Evolutionary conservation across 2,329 filamentous ascomycete species (phyloP).

Genomic region (Hypoxylon sp.): DNA sequence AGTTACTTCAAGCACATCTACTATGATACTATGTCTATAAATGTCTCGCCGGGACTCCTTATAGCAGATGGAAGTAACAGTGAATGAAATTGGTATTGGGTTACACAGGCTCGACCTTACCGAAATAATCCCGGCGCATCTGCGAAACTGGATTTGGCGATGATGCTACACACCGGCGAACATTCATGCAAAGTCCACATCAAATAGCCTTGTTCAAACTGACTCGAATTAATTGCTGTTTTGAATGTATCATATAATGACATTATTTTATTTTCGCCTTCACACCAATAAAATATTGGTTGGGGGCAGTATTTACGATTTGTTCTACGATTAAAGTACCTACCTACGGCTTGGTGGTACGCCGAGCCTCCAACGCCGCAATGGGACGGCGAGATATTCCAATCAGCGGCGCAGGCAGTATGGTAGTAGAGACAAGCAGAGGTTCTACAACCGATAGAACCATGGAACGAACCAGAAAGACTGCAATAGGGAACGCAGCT

Average conservation of each 20-base stretch:
- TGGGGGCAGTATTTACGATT: background rate
- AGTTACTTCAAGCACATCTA: background rate
- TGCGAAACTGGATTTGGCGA: constrained; percentile 13
- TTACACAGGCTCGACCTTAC: constrained; percentile 5
- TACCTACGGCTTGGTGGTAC: background rate
- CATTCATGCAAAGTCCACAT: background rate
- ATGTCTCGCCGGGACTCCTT: background rate
- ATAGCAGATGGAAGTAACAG: background rate
- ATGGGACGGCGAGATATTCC: constrained; percentile 1
- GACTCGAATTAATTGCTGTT: background rate
- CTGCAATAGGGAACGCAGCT: background rate
- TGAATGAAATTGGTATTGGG: background rate
- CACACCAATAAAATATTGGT: background rate
- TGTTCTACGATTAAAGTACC: background rate
- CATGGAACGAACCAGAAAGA: background rate
- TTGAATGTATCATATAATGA: constrained; percentile 2
- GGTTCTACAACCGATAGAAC: background rate
- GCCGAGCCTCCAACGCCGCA: background rate
- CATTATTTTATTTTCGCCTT: background rate
- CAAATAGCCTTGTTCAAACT: background rate
- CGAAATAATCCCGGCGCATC: constrained; percentile 27
- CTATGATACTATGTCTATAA: background rate
- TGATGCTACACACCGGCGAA: constrained; percentile 10
- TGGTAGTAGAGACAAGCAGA: constrained; percentile 8
- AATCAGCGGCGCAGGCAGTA: background rate